Base-by-base conservation (phyloP, 2,329 filamentous ascomycete species). In the Exophiala oligosperma region DNA sequence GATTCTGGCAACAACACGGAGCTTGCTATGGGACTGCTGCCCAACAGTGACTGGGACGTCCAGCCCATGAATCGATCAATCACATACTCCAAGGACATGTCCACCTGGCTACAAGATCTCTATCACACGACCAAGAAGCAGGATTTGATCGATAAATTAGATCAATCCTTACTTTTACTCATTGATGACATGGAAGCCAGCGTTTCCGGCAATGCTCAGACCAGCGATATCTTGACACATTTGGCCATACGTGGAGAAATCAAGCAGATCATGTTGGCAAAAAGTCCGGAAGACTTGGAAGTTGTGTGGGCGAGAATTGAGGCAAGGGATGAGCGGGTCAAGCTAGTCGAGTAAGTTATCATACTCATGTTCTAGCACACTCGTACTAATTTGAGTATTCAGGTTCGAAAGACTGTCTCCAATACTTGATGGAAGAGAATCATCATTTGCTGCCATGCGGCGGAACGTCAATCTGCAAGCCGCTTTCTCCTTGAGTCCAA, bases 341-440 rank as follows among this genome's bases (percentile, higher is more conserved):
- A 59, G 23, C 56, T 54, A 23, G 56, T 58, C 37, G 58, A 54
- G 61, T 62, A 53, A 57, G 60, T 57, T 2, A 35, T 35, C 32
- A 8, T 35, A 8, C 9, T 35, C 6, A 2, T 9, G 4, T 9
- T 35, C 32, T 35, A 35, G 9, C 32, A 9, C 32, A 6, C 7
- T 35, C 6, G 32, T 9, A 35, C 32, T 35, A 35, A 35, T 35
- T 35, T 9, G 26, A 35, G 11, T 35, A 9, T 8, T 8, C 40
- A 78, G 79, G 57, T 76, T 75, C 53, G 63, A 71, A 53, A 90
- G 95, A 69, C 85, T 96, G 54, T 87, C 87, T 57, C 85, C 90
- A 54, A 86, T 97, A 23, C 73, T 97, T 17, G 92, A 90, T 1
- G 92, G 88, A 66, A 86, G 93, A 62, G 88, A 92, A 66, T 94